Base-by-base conservation (phyloP, 1,284 basidiomycete genomes). In the Ustilago lituana region DNA sequence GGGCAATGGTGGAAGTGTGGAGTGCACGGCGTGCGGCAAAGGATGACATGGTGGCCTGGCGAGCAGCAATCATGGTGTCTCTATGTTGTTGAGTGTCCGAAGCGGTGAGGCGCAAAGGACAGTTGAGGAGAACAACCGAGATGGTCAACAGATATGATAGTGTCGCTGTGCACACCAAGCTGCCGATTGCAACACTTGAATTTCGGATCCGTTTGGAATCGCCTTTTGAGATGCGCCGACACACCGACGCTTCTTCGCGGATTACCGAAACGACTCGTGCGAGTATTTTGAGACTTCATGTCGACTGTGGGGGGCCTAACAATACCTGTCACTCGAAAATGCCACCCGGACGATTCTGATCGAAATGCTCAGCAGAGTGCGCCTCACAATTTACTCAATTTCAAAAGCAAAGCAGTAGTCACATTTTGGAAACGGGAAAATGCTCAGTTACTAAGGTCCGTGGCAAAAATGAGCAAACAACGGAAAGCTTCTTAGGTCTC, bases 11-110 rank as follows among this genome's bases (percentile, higher is more conserved):
- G 29, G 29, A 32, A 14, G 61, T 70, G 44, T 56, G 53, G 26
- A 64, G 32, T n/a, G 55, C 46, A 15, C 55, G 49, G 12, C 61
- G 51, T 19, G 51, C 50, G 24, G 37, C n/a, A 10, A 26, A 27
- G 10, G 39, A 20, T 20, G 40, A 47, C 33, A 53, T 29, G 15
- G 37, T 23, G 23, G 36, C 35, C 27, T 44, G 54, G 27, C 55
- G 50, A 49, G 46, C 41, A 22, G 46, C 46, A 20, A 55, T 37
- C 56, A 65, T 65, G 4, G 14, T 50, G 27, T 37, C 32, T 26
- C n/a, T n/a, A n/a, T n/a, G n/a, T n/a, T n/a, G n/a, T n/a, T n/a
- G n/a, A n/a, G n/a, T n/a, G n/a, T n/a, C n/a, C n/a, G n/a, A n/a
- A n/a, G n/a, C n/a, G n/a, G n/a, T n/a, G n/a, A n/a, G n/a, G n/a